Evolutionary conservation across 352 stramenopile genomes (phyloP).

Genomic region (Globisporangium cederbergense): DNA sequence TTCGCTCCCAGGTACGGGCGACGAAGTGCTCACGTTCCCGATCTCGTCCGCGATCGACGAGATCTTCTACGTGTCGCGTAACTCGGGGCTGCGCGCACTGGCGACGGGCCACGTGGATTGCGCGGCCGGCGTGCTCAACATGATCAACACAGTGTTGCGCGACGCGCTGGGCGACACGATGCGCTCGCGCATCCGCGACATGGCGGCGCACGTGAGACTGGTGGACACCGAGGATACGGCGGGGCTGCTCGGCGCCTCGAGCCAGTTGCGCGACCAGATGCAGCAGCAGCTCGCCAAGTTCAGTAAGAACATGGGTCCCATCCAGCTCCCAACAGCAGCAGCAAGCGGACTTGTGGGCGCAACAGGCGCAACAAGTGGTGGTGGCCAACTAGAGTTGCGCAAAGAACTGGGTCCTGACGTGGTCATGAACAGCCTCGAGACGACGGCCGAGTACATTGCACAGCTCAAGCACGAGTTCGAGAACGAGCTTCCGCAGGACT

Average conservation of each 20-base stretch:
- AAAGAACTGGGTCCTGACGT: constrained; percentile 71
- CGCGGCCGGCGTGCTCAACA: constrained; percentile 78
- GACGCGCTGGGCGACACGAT: constrained; percentile 78
- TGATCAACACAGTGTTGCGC: constrained; percentile 82
- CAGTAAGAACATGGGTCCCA: constrained; percentile 73
- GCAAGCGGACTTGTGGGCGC: constrained; percentile 11
- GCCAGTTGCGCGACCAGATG: constrained; percentile 83
- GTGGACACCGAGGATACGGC: constrained; percentile 54
- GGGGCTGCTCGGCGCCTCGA: constrained; percentile 47
- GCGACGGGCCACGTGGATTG: constrained; percentile 83
- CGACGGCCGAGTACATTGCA: constrained; percentile 69
- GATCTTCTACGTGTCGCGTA: constrained; percentile 84
- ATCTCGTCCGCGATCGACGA: constrained; percentile 86
- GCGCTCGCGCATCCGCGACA: constrained; percentile 71
- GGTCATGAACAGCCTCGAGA: constrained; percentile 81
- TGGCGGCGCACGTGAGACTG: constrained; percentile 60
- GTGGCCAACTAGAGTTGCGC: constrained; percentile 27
- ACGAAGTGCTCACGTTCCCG: constrained; percentile 51
- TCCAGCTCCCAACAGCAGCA: constrained; percentile 25
- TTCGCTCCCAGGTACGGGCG: constrained; percentile 12
- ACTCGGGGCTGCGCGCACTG: constrained; percentile 74
- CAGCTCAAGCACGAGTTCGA: constrained; percentile 82
- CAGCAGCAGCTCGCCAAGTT: constrained; percentile 84
- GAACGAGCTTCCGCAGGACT: constrained; percentile 60
- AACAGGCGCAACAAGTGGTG: constrained; percentile 1